Percentiles rank a stretch among this genome's conserved stretches.
These are phyloP conservation scores for Boletus pseudopeckii DNA, from an alignment of 768 basidiomycete genomes.

Conservation along the genomic window DNA sequence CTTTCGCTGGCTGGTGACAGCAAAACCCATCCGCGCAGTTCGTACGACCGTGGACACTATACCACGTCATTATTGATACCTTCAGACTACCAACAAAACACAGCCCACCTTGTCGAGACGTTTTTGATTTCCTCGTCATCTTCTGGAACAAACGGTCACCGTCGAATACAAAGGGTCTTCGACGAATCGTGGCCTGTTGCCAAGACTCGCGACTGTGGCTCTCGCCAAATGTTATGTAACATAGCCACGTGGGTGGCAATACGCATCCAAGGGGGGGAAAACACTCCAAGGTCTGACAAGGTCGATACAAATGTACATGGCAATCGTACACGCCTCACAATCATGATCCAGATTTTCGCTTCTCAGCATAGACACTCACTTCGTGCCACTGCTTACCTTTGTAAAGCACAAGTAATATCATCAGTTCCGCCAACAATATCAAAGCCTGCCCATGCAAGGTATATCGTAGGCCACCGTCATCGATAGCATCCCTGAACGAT, in stretches of 20 bases:
- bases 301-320: neutral
- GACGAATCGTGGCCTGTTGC: neutral
- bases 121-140: neutral
- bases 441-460: constrained; percentile 59
- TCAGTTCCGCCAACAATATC: constrained; percentile 47
- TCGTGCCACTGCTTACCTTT: constrained; percentile 63
- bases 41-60: neutral
- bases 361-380: constrained; percentile 44
- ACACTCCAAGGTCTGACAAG: neutral
- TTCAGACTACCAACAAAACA: too few species aligned
- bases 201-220: neutral
- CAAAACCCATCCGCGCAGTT: neutral
- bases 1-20: too few species aligned
- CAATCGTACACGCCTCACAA: neutral
- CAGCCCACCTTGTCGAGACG: neutral
- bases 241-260: neutral
- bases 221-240: neutral
- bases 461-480: constrained; percentile 73
- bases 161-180: neutral
- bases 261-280: too few species aligned
- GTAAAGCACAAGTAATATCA: too few species aligned
- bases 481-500: constrained; percentile 46
- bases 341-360: constrained; percentile 4
- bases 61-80: neutral
- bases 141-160: neutral